phyloP scores from a whole-genome alignment of 1,139 yeast species.

The Diutina scorzettiae region DNA sequence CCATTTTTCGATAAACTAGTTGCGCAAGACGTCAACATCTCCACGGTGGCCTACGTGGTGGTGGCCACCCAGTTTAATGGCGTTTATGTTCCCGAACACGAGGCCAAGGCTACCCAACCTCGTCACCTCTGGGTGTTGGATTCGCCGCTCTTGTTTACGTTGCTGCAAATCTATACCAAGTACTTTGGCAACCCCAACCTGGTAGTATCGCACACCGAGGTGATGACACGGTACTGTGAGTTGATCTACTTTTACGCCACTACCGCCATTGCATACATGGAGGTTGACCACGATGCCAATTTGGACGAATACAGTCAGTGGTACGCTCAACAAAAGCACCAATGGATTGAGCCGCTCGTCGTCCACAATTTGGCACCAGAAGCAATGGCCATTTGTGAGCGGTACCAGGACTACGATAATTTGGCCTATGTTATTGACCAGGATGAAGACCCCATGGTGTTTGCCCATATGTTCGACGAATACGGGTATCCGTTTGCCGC shows the following conservation, averaged over 20 bases:
- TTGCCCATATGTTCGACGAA: conserved; percentile 42
- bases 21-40: conserved; percentile 14
- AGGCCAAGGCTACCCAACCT: conserved; percentile 9
- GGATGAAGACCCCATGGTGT: conserved; percentile 18
- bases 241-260: conserved; percentile 27
- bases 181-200: not conserved
- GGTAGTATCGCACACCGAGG: conserved; percentile 6
- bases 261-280: conserved; percentile 27
- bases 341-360: conserved; percentile 48
- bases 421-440: conserved; percentile 53
- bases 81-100: conserved; percentile 21
- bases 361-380: conserved; percentile 34
- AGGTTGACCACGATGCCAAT: conserved; percentile 15
- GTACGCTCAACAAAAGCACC: conserved; percentile 20
- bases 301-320: conserved; percentile 22
- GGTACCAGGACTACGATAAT: conserved; percentile 52
- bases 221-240: conserved; percentile 18
- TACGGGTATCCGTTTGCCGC: conserved; percentile 64
- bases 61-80: conserved; percentile 29
- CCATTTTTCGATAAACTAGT: conserved; percentile 18
- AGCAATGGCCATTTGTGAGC: conserved; percentile 57
- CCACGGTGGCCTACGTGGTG: conserved; percentile 19
- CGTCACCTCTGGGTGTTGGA: conserved; percentile 26
- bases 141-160: conserved; percentile 20
- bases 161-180: conserved; percentile 18